Evolutionary conservation across 345 rosid species (phyloP).

Genomic region (Reutealis trisperma): DNA sequence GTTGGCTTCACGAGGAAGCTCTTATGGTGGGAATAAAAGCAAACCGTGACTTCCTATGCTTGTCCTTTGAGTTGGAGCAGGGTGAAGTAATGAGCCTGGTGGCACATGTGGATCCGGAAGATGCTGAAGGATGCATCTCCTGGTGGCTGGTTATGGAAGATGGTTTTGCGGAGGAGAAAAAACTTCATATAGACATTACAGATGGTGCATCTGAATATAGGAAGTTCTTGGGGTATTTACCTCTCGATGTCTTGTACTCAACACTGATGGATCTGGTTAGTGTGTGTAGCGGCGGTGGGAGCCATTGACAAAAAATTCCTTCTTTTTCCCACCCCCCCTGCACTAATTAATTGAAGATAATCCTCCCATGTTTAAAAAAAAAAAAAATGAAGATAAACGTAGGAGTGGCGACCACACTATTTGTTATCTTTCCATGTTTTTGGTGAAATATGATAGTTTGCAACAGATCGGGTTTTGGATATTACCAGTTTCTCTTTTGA

Average conservation of each 20-base stretch:
- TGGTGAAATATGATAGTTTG: neutral
- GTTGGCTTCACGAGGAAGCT: conserved; percentile 93
- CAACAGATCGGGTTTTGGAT: no score
- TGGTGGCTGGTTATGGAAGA: conserved; percentile 95
- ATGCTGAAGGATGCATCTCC: conserved; percentile 64
- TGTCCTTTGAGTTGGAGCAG: conserved; percentile 82
- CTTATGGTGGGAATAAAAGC: conserved; percentile 78
- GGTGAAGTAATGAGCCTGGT: conserved; percentile 81
- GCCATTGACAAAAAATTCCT: neutral
- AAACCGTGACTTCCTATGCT: conserved; percentile 62
- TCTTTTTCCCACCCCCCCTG: no score
- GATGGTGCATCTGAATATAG: conserved; percentile 56
- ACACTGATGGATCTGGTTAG: conserved; percentile 78
- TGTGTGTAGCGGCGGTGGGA: conserved; percentile 48
- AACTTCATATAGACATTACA: conserved; percentile 36
- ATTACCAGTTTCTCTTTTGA: no score
- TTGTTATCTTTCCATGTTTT: neutral
- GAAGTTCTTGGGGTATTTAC: conserved; percentile 76
- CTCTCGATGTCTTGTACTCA: conserved; percentile 65
- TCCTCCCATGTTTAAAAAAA: no score
- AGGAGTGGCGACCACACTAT: no score
- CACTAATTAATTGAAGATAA: neutral
- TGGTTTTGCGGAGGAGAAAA: conserved; percentile 61
- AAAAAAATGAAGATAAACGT: no score
- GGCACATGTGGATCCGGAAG: conserved; percentile 85